Evolutionary conservation across 2,329 filamentous ascomycete species (phyloP).

Genomic region (Hansfordia pulvinata): DNA sequence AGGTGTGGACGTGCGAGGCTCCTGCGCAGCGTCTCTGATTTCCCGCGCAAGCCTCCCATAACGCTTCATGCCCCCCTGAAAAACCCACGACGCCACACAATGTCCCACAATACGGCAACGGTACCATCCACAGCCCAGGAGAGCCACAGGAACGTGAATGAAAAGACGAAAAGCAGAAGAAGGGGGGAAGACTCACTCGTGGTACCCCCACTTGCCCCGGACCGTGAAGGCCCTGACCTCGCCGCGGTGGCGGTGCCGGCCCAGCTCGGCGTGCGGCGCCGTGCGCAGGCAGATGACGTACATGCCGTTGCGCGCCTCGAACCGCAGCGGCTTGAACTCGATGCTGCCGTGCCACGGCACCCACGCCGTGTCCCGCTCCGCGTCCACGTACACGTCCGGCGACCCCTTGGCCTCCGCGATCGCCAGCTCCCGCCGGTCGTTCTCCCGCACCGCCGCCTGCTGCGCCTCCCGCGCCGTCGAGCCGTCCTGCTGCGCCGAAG

Average conservation of each 20-base stretch:
- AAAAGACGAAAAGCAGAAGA: background rate
- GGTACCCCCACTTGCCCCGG: constrained; percentile 9
- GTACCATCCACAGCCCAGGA: too few species aligned
- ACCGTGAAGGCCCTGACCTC: constrained; percentile 9
- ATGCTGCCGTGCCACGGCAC: constrained; percentile 8
- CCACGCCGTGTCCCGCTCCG: constrained; percentile 9
- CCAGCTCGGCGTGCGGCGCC: constrained; percentile 7
- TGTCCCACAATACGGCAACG: too few species aligned
- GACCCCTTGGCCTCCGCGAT: constrained; percentile 1
- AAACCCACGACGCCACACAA: too few species aligned
- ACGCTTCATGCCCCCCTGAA: too few species aligned
- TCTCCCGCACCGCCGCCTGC: background rate
- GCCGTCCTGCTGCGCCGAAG: too few species aligned
- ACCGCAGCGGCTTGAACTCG: constrained; percentile 10
- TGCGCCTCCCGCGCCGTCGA: too few species aligned
- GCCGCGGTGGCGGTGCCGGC: constrained; percentile 10
- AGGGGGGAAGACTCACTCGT: constrained; percentile 6
- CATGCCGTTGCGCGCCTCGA: constrained; percentile 9
- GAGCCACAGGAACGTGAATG: too few species aligned
- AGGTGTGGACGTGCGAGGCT: background rate
- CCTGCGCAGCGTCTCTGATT: background rate
- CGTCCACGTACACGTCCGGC: constrained; percentile 3
- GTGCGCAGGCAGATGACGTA: constrained; percentile 9
- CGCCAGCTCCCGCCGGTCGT: constrained; percentile 1
- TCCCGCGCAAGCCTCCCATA: too few species aligned